Conservation (phyloP, 208 protist species). For the Zelonia costaricensis region DNA sequence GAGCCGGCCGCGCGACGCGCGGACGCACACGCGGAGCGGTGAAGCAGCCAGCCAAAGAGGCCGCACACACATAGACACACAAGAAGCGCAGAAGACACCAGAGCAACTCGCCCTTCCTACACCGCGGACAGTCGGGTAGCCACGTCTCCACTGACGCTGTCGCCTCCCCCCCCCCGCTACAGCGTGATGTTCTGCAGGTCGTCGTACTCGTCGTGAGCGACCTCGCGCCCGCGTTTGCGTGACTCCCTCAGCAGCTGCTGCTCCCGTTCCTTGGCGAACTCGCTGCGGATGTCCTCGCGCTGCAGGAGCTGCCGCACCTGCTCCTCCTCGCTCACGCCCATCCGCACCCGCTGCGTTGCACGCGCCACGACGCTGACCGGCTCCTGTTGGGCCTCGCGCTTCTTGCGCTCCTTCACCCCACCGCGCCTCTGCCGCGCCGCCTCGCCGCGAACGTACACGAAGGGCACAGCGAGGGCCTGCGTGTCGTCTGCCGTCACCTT, state of each 20-base stretch:
- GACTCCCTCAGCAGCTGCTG: slow-evolving; percentile 40
- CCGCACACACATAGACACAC: too few species aligned
- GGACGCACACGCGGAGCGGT: too few species aligned
- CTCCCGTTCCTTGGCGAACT: slow-evolving; percentile 56
- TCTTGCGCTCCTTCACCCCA: slow-evolving; percentile 56
- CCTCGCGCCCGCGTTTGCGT: slow-evolving; percentile 47
- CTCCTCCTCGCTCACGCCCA: slow-evolving; percentile 87
- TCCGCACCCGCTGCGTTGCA: slow-evolving; percentile 69
- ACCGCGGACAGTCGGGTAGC: too few species aligned
- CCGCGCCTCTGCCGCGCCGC: slow-evolving; percentile 56
- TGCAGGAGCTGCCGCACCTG: slow-evolving; percentile 71
- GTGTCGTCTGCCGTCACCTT: slow-evolving; percentile 74
- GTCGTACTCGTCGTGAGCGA: slow-evolving; percentile 66
- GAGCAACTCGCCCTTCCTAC: too few species aligned
- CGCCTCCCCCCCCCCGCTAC: not conserved
- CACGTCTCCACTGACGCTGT: too few species aligned
- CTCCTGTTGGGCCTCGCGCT: slow-evolving; percentile 61
- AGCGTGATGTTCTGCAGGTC: slow-evolving; percentile 65
- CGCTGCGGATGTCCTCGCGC: slow-evolving; percentile 59
- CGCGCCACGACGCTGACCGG: slow-evolving; percentile 53
- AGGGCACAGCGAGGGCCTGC: slow-evolving; percentile 78
- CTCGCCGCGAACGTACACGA: slow-evolving; percentile 58
- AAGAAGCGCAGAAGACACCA: too few species aligned
- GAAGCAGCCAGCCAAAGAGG: too few species aligned
- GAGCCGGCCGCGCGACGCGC: too few species aligned